Evolutionary conservation across 345 rosid genomes (phyloP), one percentile per base, ranked within the genome.

Genomic region (Lepidium aucheri): DNA sequence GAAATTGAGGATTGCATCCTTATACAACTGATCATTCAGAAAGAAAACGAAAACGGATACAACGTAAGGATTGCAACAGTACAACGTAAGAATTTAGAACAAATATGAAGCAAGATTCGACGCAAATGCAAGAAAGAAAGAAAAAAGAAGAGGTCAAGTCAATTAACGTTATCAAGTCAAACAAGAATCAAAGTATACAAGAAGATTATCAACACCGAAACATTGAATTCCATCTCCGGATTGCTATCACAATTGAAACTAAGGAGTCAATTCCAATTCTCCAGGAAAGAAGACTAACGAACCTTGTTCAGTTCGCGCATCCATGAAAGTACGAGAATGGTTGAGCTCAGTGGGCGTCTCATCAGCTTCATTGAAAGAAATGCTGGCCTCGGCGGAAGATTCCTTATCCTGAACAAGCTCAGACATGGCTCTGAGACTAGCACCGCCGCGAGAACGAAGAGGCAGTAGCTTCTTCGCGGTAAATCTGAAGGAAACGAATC

Each of bases 261-360:
- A 53, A 53, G 13, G 2, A 58, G 9, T 41, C 41, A 40, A 42
- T 28, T 67, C 26, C 60, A 24, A 61, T 60, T 62, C 12, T 39
- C 65, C 16, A 8, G 65, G 44, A 30, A 32, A 53, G 63, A 53
- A 26, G 33, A 50, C 39, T 55, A 63, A 93, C 98, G 51, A 63
- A 94, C 99, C 99, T 83, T 85, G 64, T 68, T 83, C 96, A 26
- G 84, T 80, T 32, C 74, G 80, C 13, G 82, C 99, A 58, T 90
- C 87, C 41, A 86, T 74, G 72, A 93, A 88, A 34, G 88, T 77
- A 62, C 89, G 90, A 3, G 85, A 77, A 72, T 81, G 91, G 65
- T 50, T 70, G 34, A 59, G 65, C 75, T 72, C 76, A 57, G 24
- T 13, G 33, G 20, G 54, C 73, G 51, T 40, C 33, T 53, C 67